These are phyloP conservation scores for Sistotremastrum niveocremeum DNA, from an alignment of 768 basidiomycete species.

Conservation along the genomic window DNA sequence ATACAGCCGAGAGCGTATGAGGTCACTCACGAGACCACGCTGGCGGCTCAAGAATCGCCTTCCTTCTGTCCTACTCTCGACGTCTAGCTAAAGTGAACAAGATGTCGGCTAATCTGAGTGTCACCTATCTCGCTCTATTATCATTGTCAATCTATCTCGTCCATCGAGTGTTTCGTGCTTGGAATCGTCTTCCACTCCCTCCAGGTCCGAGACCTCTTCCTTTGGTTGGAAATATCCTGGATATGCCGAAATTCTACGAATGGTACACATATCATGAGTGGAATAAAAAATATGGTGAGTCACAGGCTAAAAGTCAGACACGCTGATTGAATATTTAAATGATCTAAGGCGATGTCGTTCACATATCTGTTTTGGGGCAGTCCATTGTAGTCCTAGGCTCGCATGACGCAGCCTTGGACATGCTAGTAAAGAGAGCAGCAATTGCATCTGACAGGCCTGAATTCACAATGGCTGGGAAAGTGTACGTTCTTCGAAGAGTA, in stretches of 20 bases:
- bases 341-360: constrained; percentile 1
- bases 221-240: constrained; percentile 12
- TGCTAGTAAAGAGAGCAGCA: constrained; percentile 1
- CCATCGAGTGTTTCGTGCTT: no score
- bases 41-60: no score
- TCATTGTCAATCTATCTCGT: no score
- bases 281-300: constrained; percentile 12
- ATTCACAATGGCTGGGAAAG: constrained; percentile 1
- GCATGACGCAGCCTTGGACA: neutral
- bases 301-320: no score
- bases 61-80: no score
- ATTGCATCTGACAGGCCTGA: constrained; percentile 3
- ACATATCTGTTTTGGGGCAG: neutral
- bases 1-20: no score
- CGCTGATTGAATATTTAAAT: no score
- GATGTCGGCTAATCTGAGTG: no score
- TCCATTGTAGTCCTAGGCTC: constrained; percentile 2
- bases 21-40: no score
- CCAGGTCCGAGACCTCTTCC: constrained; percentile 12
- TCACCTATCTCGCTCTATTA: no score
- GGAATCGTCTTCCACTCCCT: constrained; percentile 1
- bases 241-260: constrained; percentile 6
- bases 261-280: constrained; percentile 10
- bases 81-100: no score
- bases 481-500: neutral